phyloP scores from a whole-genome alignment of 1,139 yeast genomes.

The Lodderomyces jiufengensis region DNA sequence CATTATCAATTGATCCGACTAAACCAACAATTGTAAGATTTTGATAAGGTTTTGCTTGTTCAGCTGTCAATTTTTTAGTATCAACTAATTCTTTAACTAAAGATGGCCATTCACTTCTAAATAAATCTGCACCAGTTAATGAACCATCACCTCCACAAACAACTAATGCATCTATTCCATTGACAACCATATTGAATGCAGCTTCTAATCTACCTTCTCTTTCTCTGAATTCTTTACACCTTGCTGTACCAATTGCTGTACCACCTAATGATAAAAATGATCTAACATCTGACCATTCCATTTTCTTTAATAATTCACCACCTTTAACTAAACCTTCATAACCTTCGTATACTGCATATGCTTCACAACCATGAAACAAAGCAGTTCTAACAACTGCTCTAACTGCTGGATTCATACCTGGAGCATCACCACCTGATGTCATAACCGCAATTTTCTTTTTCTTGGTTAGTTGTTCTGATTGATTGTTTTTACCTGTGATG shows the following conservation, averaged over 20 bases:
- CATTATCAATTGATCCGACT: constrained; percentile 96
- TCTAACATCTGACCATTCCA: constrained; percentile 91
- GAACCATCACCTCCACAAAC: constrained; percentile 99
- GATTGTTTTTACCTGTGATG: constrained; percentile 2
- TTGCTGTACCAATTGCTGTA: constrained; percentile 93
- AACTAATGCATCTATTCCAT: constrained; percentile 91
- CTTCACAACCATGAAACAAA: constrained; percentile 83
- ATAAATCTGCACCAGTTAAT: constrained; percentile 92
- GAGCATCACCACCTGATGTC: constrained; percentile 99
- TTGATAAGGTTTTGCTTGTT: constrained; percentile 56
- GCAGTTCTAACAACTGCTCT: constrained; percentile 93
- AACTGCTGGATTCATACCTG: constrained; percentile 96
- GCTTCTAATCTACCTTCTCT: constrained; percentile 79
- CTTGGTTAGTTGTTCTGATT: constrained; percentile 12
- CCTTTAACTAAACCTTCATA: constrained; percentile 92
- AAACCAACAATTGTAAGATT: constrained; percentile 88
- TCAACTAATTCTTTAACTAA: constrained; percentile 66
- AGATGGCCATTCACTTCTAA: constrained; percentile 92
- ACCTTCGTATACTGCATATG: constrained; percentile 93
- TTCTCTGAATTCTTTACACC: constrained; percentile 82
- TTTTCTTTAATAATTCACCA: constrained; percentile 67
- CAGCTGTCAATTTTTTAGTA: constrained; percentile 50
- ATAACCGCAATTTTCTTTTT: constrained; percentile 79
- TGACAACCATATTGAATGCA: constrained; percentile 76
- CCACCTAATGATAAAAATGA: constrained; percentile 93